A percentile compares a stretch with the other conserved stretches of the same genome.
Conservation (phyloP, 1,139 yeast genomes). For the Debaryomyces sp. region DNA sequence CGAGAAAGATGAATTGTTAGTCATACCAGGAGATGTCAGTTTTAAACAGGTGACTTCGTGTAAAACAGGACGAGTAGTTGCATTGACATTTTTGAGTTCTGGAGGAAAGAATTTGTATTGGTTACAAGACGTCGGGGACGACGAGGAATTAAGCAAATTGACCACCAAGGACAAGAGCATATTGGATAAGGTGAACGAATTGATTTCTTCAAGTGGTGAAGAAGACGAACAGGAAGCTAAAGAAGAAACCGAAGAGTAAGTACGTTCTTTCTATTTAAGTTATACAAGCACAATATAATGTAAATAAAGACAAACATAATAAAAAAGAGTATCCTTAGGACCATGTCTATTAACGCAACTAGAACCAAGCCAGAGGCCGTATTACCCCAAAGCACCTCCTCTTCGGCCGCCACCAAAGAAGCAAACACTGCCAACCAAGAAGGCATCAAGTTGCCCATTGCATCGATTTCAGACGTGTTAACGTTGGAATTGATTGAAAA, state of each 20-base stretch:
- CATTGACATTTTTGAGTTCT: constrained; percentile 77
- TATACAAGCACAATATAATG: constrained; percentile 9
- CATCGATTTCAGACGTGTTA: constrained; percentile 42
- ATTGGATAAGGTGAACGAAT: constrained; percentile 52
- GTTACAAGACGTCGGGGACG: constrained; percentile 83
- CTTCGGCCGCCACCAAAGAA: background rate
- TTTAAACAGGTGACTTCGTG: constrained; percentile 78
- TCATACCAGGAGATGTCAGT: constrained; percentile 91
- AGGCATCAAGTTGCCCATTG: constrained; percentile 22
- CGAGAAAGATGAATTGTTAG: constrained; percentile 68
- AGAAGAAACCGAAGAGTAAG: constrained; percentile 21
- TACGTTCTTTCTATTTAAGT: constrained; percentile 11
- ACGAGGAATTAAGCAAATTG: constrained; percentile 60
- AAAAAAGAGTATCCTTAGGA: background rate
- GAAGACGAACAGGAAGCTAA: constrained; percentile 51
- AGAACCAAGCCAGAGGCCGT: background rate
- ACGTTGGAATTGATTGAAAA: constrained; percentile 38
- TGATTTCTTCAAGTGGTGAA: constrained; percentile 49
- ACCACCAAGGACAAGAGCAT: constrained; percentile 64
- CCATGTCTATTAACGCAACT: constrained; percentile 6
- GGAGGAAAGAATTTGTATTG: constrained; percentile 87
- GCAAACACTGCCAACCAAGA: background rate
- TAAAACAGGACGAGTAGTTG: constrained; percentile 82
- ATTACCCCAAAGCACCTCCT: background rate
- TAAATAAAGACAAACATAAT: constrained; percentile 3